Base-by-base conservation (phyloP, 1,284 basidiomycete species). In the Tremellales sp. region DNA sequence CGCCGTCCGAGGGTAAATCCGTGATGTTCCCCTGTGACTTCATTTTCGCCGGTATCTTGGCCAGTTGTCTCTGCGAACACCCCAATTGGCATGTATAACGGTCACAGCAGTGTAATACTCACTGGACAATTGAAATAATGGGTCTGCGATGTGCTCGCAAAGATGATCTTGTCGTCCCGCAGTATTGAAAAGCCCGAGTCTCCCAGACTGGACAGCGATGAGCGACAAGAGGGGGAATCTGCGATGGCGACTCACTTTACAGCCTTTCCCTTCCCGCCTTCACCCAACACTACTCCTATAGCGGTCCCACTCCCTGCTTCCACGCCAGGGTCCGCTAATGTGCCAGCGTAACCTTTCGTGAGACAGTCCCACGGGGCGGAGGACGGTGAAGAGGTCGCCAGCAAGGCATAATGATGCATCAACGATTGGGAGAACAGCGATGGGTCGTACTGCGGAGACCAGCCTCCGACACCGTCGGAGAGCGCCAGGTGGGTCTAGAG, bases 401-500 rank as follows among this genome's bases (percentile, higher is more conserved):
- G 57, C 47, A 61, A 46, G 39, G 66, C 53, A 36, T 75, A 72
- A 61, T 76, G 70, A 56, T 72, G 76, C 69, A 76, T 73, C 12
- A 78, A 64, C 4, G 73, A 64, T 50, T 75, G 77, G 10, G 75
- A 71, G 62, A 78, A 80, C 16, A 78, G 67, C 0, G 75, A 71
- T 1, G 78, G 77, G 55, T 79, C 78, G 46, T 75, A 67, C 10
- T 73, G 72, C 12, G 71, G 74, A 5, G 74, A 72, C 78, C 78
- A 80, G 19, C 78, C 78, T 22, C 78, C 78, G 2, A 80, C 78
- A 16, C 78, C 78, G 54, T 80, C 78, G 0, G 76, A 74, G 0
- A 76, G 67, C 4, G 74, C 75, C 14, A 79, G 43, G 43, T 70
- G 68, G 2, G 67, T 67, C 62, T 68, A 53, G 37, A 24, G 13